A percentile compares a stretch with the other conserved stretches of the same genome.
Conservation (phyloP, 2,329 filamentous ascomycete species). For the Ceratocystis lukuohia region DNA sequence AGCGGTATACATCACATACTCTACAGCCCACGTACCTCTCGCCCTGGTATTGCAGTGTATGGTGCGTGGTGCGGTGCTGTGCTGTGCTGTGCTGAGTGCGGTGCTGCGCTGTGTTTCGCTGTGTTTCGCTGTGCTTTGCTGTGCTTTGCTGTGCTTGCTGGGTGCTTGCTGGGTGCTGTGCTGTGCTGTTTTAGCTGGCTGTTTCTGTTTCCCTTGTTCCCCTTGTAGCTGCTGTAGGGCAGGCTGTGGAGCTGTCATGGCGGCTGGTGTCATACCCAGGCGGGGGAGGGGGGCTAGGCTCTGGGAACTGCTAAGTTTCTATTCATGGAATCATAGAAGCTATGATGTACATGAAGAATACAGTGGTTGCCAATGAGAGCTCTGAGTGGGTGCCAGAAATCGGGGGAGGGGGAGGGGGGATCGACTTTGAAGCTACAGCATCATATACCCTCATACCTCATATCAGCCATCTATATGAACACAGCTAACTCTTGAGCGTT, state of each 20-base stretch:
- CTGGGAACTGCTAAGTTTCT: neutral
- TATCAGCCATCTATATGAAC: too few species aligned
- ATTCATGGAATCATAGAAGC: neutral
- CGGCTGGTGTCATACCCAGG: neutral
- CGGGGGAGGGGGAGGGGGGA: neutral
- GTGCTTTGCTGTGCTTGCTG: too few species aligned
- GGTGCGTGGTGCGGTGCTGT: neutral
- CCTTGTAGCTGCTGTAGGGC: neutral
- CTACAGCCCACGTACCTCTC: too few species aligned
- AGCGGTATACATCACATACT: too few species aligned
- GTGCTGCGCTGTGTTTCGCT: too few species aligned
- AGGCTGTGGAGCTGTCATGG: neutral
- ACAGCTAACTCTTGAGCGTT: too few species aligned
- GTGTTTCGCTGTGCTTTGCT: neutral
- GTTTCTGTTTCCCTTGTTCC: neutral
- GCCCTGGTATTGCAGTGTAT: too few species aligned
- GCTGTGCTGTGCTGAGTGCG: too few species aligned
- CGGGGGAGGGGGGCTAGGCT: neutral
- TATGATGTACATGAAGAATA: neutral
- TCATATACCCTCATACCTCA: neutral
- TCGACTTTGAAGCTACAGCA: neutral
- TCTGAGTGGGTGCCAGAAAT: too few species aligned
- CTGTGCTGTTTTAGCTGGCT: neutral
- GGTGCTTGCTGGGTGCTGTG: too few species aligned
- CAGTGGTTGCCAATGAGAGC: neutral